Base-by-base conservation (phyloP, 208 protist genomes). In the Acanthamoeba divionensis region DNA sequence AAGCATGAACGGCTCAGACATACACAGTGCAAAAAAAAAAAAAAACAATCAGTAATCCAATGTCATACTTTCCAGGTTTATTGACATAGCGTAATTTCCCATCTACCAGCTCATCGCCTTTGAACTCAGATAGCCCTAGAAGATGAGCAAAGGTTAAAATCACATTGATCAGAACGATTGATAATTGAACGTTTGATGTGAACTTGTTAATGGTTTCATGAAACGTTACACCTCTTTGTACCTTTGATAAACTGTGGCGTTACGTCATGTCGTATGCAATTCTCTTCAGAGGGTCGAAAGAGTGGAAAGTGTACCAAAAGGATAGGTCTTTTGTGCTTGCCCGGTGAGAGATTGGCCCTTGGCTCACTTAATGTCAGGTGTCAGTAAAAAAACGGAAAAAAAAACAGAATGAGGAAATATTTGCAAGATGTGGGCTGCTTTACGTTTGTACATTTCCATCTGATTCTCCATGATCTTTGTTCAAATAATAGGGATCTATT, bases 231-330 rank as follows among this genome's bases (percentile, higher is more conserved):
- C 15, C 3, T 2, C 15, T 38, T 26, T 18, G 47, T 83, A 83
- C 73, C 63, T 7, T 54, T 15, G 1, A 83, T 52, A 18, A 83
- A 52, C 3, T 83, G 31, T 26, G 2, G 6, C 18, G 73, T 83
- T 29, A 83, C 47, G 48, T 83, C 73, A 52, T 65, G 41, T 6
- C 63, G 50, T 12, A 38, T 13, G 48, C 73, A 83, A 26, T 29
- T 47, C 73, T 83, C 73, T 21, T 83, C 50, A 6, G 1, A 47
- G 0, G 36, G 2, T 5, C 73, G 41, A 15, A 62, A 83, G 4
- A 83, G 73, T 33, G 73, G 73, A 36, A 83, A 83, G 73, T 83
- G 73, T 12, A 29, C 9, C 50, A 83, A 52, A 0, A 83, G 73
- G 48, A 83, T 83, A 29, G 73, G 73, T 3, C 48, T 47, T 29